phyloP scores from a whole-genome alignment of 805 yeast genomes.

The Candida tallmaniae region DNA sequence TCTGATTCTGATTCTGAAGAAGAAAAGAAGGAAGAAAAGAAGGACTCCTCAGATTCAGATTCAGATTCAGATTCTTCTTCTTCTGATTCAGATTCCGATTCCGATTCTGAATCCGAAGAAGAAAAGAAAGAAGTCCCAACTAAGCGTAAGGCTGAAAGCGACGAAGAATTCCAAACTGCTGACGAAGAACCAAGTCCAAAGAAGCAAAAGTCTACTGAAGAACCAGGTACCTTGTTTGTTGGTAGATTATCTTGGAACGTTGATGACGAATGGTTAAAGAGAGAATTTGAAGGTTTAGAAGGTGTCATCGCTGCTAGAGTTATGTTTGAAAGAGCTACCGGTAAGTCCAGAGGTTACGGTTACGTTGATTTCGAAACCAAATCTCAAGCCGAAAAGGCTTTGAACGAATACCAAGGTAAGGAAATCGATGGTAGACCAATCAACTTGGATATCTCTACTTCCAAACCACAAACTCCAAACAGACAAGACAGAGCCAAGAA shows the following conservation, averaged over 20 bases:
- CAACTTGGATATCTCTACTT: slow-evolving; percentile 86
- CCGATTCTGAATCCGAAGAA: slow-evolving; percentile 19
- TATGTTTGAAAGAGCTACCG: slow-evolving; percentile 86
- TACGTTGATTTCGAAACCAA: slow-evolving; percentile 88
- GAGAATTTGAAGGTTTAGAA: slow-evolving; percentile 77
- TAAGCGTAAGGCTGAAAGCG: slow-evolving; percentile 34
- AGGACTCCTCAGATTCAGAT: slow-evolving; percentile 14
- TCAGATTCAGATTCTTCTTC: slow-evolving; percentile 4
- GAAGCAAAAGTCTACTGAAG: slow-evolving; percentile 53
- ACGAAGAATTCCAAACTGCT: slow-evolving; percentile 35
- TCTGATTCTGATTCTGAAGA: slow-evolving; percentile 17
- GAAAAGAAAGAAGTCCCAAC: slow-evolving; percentile 27
- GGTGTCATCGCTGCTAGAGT: slow-evolving; percentile 90
- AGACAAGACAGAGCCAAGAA: slow-evolving; percentile 78
- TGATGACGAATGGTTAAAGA: slow-evolving; percentile 89
- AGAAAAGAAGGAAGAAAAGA: slow-evolving; percentile 17
- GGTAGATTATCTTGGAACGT: slow-evolving; percentile 97
- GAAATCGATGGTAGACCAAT: slow-evolving; percentile 97
- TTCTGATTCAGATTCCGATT: slow-evolving; percentile 7
- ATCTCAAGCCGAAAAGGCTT: slow-evolving; percentile 80
- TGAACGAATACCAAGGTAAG: slow-evolving; percentile 79
- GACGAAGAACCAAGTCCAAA: slow-evolving; percentile 39
- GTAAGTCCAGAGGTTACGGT: slow-evolving; percentile 95
- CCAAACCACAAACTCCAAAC: slow-evolving; percentile 62
- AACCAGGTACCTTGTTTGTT: slow-evolving; percentile 87